Conservation (phyloP, 2,329 filamentous ascomycete species). For the Lasiodiplodia sp. region DNA sequence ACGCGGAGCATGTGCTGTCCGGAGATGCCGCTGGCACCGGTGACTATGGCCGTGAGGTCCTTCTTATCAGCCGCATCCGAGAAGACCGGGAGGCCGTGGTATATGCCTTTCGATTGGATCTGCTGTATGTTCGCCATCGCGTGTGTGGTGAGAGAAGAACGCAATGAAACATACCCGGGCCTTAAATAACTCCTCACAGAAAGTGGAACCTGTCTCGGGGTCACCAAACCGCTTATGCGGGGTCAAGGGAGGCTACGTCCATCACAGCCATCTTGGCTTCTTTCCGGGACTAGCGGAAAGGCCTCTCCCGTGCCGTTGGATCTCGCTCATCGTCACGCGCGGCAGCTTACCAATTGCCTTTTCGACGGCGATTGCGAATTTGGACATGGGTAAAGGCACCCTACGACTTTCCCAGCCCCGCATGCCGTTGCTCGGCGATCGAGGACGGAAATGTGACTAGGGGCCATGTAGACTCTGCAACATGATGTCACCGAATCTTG, state of each 20-base stretch:
- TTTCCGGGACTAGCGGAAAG: not conserved
- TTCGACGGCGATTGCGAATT: not conserved
- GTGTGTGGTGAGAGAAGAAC: too few relatives aligned
- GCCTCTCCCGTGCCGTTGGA: not conserved
- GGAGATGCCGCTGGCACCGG: slow-evolving; percentile 62
- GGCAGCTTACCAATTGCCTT: slow-evolving; percentile 6
- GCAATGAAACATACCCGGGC: not conserved
- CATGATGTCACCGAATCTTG: not conserved
- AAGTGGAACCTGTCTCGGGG: not conserved
- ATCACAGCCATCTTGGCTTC: slow-evolving; percentile 1
- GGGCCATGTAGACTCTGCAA: not conserved
- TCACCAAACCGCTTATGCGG: slow-evolving; percentile 8
- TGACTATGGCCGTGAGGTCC: slow-evolving; percentile 59
- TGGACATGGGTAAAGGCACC: not conserved
- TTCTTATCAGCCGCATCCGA: slow-evolving; percentile 44
- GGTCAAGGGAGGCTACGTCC: slow-evolving; percentile 6
- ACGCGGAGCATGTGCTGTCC: slow-evolving; percentile 60
- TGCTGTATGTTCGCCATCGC: slow-evolving; percentile 14
- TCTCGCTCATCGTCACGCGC: not conserved
- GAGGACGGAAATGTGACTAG: too few relatives aligned
- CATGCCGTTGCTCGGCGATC: too few relatives aligned
- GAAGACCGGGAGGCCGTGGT: slow-evolving; percentile 58
- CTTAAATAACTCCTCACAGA: not conserved
- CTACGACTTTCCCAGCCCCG: not conserved
- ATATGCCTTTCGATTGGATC: slow-evolving; percentile 52